phyloP scores from a whole-genome alignment of 2,329 filamentous ascomycete genomes.

The Pseudogymnoascus sp. region DNA sequence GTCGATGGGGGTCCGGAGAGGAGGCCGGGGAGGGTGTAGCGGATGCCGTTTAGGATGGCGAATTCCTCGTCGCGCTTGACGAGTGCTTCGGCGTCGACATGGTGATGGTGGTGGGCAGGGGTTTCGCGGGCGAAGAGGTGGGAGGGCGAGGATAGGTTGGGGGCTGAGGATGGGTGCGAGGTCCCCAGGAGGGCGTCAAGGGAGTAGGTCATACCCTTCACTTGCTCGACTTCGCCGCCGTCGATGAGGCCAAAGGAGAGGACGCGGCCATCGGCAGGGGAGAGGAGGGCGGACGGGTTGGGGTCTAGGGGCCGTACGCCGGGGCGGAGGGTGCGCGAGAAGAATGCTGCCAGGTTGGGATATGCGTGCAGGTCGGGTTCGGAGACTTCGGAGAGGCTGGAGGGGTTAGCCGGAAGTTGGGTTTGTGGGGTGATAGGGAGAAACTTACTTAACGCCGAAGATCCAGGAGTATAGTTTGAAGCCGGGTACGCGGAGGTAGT shows the following conservation, averaged over 20 bases:
- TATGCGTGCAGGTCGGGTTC: slow-evolving; percentile 85
- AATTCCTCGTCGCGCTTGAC: slow-evolving; percentile 85
- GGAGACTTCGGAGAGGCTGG: slow-evolving; percentile 70
- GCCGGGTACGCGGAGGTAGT: slow-evolving; percentile 60
- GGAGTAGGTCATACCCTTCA: slow-evolving; percentile 97
- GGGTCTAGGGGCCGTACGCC: slow-evolving; percentile 78
- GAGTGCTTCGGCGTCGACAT: slow-evolving; percentile 44
- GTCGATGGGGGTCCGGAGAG: slow-evolving; percentile 59
- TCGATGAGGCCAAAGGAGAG: slow-evolving; percentile 90
- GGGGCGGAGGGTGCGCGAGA: slow-evolving; percentile 90
- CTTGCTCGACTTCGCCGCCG: slow-evolving; percentile 91
- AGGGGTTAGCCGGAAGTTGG: slow-evolving; percentile 15
- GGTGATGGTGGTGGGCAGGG: background rate
- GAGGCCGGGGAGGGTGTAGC: slow-evolving; percentile 82
- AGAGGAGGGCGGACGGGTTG: slow-evolving; percentile 69
- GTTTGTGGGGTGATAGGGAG: background rate
- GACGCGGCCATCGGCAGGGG: slow-evolving; percentile 82
- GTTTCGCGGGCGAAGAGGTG: slow-evolving; percentile 37
- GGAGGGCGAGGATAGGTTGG: slow-evolving; percentile 29
- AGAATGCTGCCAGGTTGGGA: slow-evolving; percentile 91
- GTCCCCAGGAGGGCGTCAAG: slow-evolving; percentile 84
- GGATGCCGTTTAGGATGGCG: slow-evolving; percentile 86
- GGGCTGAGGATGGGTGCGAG: slow-evolving; percentile 38
- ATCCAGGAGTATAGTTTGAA: slow-evolving; percentile 67
- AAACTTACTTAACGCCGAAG: slow-evolving; percentile 57